Percentiles rank a stretch among this genome's conserved stretches.
phyloP scores from a whole-genome alignment of 192 early-diverging fungal species.

The Rhizoclosmatium sp. region DNA sequence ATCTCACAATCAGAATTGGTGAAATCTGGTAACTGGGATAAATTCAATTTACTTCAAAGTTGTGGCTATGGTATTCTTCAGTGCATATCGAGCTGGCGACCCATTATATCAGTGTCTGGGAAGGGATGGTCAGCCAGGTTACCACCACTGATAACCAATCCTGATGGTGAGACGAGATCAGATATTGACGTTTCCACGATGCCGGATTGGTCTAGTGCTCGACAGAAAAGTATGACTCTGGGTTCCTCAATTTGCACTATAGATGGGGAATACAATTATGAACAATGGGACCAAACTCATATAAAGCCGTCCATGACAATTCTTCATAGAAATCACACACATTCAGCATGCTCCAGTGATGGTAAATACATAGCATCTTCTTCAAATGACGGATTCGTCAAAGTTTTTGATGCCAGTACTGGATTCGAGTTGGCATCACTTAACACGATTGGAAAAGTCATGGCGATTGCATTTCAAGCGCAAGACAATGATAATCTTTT shows the following conservation, averaged over 20 bases:
- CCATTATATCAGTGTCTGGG: conserved; percentile 8
- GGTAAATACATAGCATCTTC: not conserved
- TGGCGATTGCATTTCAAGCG: conserved; percentile 6
- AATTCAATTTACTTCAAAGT: not conserved
- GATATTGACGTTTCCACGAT: not conserved
- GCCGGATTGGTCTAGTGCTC: conserved; percentile 1
- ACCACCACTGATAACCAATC: not conserved
- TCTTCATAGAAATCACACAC: not conserved
- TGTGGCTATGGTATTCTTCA: conserved; percentile 9
- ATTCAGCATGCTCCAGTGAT: not conserved
- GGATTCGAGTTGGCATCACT: conserved; percentile 11
- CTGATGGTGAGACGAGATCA: not conserved
- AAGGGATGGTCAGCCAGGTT: not conserved
- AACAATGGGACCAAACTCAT: not conserved
- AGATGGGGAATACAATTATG: conserved; percentile 1
- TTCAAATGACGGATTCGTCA: not conserved
- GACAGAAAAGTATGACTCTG: not conserved
- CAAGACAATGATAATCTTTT: not conserved
- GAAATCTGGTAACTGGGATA: not conserved
- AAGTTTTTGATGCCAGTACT: conserved; percentile 6
- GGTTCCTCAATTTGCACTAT: not conserved
- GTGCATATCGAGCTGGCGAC: not conserved
- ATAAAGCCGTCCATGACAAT: not conserved
- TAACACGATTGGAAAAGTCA: conserved; percentile 3
- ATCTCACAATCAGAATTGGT: not conserved